Percentiles rank a stretch among this genome's conserved stretches.
These are phyloP conservation scores for Pezicula radicicola DNA, from an alignment of 2,329 filamentous ascomycete genomes.

Conservation along the genomic window DNA sequence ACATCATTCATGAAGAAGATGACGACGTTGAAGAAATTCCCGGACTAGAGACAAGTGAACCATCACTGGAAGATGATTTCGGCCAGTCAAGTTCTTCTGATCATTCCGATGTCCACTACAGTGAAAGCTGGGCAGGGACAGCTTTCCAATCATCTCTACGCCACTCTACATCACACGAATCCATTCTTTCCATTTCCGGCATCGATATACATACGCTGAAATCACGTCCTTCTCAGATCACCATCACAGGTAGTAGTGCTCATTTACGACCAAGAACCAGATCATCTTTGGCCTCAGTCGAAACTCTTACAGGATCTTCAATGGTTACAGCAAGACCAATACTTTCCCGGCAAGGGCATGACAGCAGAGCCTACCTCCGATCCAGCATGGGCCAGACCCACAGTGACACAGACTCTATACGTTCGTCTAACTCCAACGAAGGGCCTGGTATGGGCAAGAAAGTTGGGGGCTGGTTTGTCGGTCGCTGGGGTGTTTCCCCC, in stretches of 20 bases:
- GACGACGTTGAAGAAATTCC: conserved; percentile 24
- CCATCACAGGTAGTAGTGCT: conserved; percentile 45
- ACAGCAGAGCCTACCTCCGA: conserved; percentile 54
- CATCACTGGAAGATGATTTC: conserved; percentile 18
- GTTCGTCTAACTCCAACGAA: conserved; percentile 19
- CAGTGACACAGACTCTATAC: conserved; percentile 27
- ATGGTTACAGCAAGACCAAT: conserved; percentile 59
- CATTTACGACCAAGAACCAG: conserved; percentile 43
- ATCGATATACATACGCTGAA: conserved; percentile 87
- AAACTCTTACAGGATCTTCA: conserved; percentile 48
- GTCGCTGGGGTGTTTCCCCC: conserved; percentile 58
- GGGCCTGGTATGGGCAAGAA: conserved; percentile 41
- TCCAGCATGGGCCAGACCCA: conserved; percentile 43
- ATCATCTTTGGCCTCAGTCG: conserved; percentile 42
- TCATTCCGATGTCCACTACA: conserved; percentile 9
- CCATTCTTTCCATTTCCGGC: conserved; percentile 80
- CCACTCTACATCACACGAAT: conserved; percentile 77
- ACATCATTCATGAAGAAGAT: conserved; percentile 31
- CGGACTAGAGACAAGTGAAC: conserved; percentile 17
- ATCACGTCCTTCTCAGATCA: conserved; percentile 72
- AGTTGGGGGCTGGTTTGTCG: conserved; percentile 64
- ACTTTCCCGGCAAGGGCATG: conserved; percentile 41
- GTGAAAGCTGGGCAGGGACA: conserved; percentile 21
- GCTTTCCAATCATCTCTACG: conserved; percentile 48
- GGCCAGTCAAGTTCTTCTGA: conserved; percentile 18